Evolutionary conservation across 768 basidiomycete species (phyloP), one percentile per base, ranked within the genome.

Genomic region (Rhodotorula babjevae): DNA sequence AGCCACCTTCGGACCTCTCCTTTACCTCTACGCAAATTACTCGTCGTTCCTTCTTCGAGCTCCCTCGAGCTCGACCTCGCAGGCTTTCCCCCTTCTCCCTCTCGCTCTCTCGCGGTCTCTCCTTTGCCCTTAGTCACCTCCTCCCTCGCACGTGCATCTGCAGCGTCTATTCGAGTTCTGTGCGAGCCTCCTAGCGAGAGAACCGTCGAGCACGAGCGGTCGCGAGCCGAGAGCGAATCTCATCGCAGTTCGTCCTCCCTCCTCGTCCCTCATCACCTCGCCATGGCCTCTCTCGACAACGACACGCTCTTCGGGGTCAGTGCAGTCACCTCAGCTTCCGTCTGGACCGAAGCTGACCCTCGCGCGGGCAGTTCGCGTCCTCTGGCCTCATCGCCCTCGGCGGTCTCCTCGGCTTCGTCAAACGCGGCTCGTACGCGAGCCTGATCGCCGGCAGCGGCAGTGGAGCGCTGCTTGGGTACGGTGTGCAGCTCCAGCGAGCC

Each of bases 361-460:
- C 33, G 21, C 21, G 0, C 8, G 21, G 50, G 7, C 60, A 73
- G 71, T 65, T 61, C 60, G 33, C 36, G n/a, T 10, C 67, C 12
- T 33, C 63, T 4, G 61, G 44, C 5, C 63, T 73, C 29, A 65
- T 73, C 63, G 15, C 67, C 0, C 25, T 68, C 31, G 71, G 68
- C 33, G 75, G 77, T 16, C 12, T 55, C 7, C 70, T 76, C 33
- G 77, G 77, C 6, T 77, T 71, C 63, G 44, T 77, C 55, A 71
- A 71, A 56, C 44, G 42, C 10, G 44, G 65, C 0, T 72, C 19
- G 50, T 76, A 12, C 62, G 71, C 14, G 74, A 75, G 12, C 62
- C 76, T 23, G 50, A 36, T 71, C 0, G 71, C 74, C 3, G 76
- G 76, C 27, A 61, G 67, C 18, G 63, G 71, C 9, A 67, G 64